Evolutionary conservation across 106 monocot genomes (phyloP).

Genomic region (Allium cepa): DNA sequence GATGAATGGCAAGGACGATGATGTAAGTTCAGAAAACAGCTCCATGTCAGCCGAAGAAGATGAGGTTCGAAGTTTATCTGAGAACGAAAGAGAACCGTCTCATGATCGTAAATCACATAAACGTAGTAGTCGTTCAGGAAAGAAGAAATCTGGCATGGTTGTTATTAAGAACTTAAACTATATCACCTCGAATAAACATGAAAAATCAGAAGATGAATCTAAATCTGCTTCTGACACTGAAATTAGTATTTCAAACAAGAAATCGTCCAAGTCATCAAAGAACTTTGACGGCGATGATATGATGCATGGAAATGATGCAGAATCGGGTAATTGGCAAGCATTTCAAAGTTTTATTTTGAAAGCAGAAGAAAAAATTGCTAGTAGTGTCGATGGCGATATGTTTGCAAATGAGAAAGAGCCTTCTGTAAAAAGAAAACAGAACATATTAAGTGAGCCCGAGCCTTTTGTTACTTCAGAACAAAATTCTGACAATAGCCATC

Average conservation of each 20-base stretch:
- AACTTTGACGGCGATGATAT: slow-evolving; percentile 33
- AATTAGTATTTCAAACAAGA: slow-evolving; percentile 36
- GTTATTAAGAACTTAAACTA: slow-evolving; percentile 83
- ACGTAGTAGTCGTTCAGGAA: slow-evolving; percentile 38
- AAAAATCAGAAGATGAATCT: slow-evolving; percentile 48
- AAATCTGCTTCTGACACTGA: slow-evolving; percentile 37
- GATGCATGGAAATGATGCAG: slow-evolving; percentile 29
- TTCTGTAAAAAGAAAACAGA: slow-evolving; percentile 28
- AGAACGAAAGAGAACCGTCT: slow-evolving; percentile 44
- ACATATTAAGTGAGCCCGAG: slow-evolving; percentile 29
- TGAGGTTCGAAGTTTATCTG: slow-evolving; percentile 23
- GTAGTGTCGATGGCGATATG: slow-evolving; percentile 32
- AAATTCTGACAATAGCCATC: slow-evolving; percentile 25
- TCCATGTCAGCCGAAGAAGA: slow-evolving; percentile 18
- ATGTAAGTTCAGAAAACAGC: slow-evolving; percentile 15
- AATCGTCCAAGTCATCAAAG: slow-evolving; percentile 42
- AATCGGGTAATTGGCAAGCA: slow-evolving; percentile 78
- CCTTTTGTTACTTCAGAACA: slow-evolving; percentile 39
- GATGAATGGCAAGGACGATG: slow-evolving; percentile 37
- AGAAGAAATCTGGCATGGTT: slow-evolving; percentile 63
- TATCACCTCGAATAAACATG: slow-evolving; percentile 53
- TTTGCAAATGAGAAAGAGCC: slow-evolving; percentile 68
- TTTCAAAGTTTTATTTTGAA: slow-evolving; percentile 84
- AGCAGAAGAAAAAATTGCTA: slow-evolving; percentile 53
- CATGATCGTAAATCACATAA: slow-evolving; percentile 37